Evolutionary conservation across 1,284 basidiomycete species (phyloP), one percentile per base, ranked within the genome.

Genomic region (Quambalaria eucalypti): DNA sequence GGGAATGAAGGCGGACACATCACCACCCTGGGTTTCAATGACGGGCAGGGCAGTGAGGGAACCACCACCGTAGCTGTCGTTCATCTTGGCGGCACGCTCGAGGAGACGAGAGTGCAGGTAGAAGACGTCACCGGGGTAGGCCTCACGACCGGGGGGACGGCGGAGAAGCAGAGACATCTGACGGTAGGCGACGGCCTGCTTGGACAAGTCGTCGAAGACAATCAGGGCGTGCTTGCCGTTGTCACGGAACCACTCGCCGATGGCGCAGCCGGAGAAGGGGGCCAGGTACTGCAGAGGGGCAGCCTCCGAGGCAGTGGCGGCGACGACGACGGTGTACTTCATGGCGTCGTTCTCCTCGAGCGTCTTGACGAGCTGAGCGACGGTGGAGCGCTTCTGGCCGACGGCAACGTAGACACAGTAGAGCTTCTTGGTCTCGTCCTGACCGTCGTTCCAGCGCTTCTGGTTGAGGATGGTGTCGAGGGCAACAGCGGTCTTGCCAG

Each of bases 231-330:
- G 82, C 80, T 89, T 93, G 82, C 90, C 91, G 79, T 98, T 97
- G 82, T 98, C 93, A 82, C 93, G 90, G 93, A 98, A 98, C 93
- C 93, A 98, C 82, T 98, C 93, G 79, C 93, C 93, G 88, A 98
- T 98, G 76, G 93, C 92, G 80, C 90, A 93, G 68, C 93, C 93
- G 73, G 93, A 93, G 90, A 98, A 98, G 74, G 93, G 93, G 76
- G 93, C 93, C 69, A 97, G 87, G 82, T 96, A 98, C 79, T 97
- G 93, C 58, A 98, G 84, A 68, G 93, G 93, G 74, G 93, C 93
- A 76, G 93, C 93, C 82, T 98, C 93, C 42, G 92, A 96, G 62
- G 93, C 93, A 64, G 93, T 98, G 72, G 93, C 93, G 76, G 93
- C 93, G 73, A 98, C 93, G 71, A 98, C 90, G 80, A 96, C 92